Evolutionary conservation across 2,329 filamentous ascomycete species (phyloP).

Genomic region (Lasiodiplodia sp.): DNA sequence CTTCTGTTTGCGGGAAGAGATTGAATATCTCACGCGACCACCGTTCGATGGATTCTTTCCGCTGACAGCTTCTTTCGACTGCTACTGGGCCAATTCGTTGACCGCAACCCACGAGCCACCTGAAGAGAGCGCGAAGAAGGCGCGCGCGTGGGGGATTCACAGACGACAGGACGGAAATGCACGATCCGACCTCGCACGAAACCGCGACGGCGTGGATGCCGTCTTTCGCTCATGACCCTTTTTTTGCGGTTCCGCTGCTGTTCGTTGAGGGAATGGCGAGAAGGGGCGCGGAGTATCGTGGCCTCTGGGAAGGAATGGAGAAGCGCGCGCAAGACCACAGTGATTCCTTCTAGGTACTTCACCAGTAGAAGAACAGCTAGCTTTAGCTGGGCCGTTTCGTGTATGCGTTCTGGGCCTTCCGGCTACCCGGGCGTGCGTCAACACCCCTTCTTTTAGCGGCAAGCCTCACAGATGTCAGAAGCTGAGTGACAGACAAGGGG

Average conservation of each 20-base stretch:
- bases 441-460: background rate
- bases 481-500: background rate
- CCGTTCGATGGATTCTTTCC: background rate
- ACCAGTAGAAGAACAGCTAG: background rate
- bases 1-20: background rate
- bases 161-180: background rate
- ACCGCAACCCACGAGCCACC: too few species aligned
- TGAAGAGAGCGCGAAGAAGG: too few species aligned
- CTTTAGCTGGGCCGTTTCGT: background rate
- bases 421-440: background rate
- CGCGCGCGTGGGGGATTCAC: background rate
- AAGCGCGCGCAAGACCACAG: background rate
- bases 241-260: background rate
- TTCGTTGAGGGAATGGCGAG: background rate
- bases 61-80: background rate
- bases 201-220: background rate
- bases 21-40: constrained; percentile 19
- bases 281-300: background rate
- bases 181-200: background rate
- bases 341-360: background rate
- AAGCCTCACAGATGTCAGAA: background rate
- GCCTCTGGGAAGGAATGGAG: background rate
- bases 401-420: background rate
- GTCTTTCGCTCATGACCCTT: background rate
- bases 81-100: background rate